Conservation (phyloP, 768 basidiomycete genomes). For the Boletus subparvulus region DNA sequence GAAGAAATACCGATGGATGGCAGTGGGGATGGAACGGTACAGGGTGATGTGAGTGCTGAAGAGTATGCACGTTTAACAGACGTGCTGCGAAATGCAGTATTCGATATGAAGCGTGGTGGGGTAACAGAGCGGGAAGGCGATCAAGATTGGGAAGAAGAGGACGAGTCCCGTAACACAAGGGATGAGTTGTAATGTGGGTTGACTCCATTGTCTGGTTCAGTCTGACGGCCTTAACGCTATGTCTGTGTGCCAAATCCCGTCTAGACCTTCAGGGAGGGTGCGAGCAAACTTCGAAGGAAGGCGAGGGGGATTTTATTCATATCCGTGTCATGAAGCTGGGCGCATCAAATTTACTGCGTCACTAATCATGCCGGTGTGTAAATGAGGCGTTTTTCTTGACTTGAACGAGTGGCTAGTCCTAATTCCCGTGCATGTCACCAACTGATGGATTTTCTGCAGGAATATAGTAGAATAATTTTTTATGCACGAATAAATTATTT, state of each 20-base stretch:
- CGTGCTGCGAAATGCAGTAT: slow-evolving; percentile 53
- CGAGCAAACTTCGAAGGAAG: slow-evolving; percentile 3
- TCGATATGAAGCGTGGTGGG: slow-evolving; percentile 44
- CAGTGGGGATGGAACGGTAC: slow-evolving; percentile 20
- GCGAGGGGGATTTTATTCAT: slow-evolving; percentile 19
- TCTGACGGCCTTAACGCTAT: slow-evolving; percentile 19
- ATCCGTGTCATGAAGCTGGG: slow-evolving; percentile 23
- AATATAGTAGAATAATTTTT: slow-evolving; percentile 11
- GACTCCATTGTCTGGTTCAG: slow-evolving; percentile 12
- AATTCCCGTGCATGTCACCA: slow-evolving; percentile 20
- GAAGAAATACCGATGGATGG: slow-evolving; percentile 44
- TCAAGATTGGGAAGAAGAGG: slow-evolving; percentile 29
- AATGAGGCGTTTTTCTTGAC: slow-evolving; percentile 7
- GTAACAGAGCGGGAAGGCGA: slow-evolving; percentile 19
- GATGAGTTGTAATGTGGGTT: slow-evolving; percentile 34
- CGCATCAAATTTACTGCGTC: slow-evolving; percentile 15
- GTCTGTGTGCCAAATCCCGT: slow-evolving; percentile 3
- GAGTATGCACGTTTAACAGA: slow-evolving; percentile 47
- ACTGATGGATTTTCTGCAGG: slow-evolving; percentile 7
- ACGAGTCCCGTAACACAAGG: slow-evolving; percentile 30
- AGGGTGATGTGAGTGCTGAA: slow-evolving; percentile 34
- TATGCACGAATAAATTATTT: slow-evolving; percentile 10
- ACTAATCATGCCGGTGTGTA: slow-evolving; percentile 5
- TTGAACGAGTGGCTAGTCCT: slow-evolving; percentile 8
- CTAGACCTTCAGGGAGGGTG: slow-evolving; percentile 5